Base-by-base conservation (phyloP, 2,329 filamentous ascomycete species). In the Penicillium sp. region DNA sequence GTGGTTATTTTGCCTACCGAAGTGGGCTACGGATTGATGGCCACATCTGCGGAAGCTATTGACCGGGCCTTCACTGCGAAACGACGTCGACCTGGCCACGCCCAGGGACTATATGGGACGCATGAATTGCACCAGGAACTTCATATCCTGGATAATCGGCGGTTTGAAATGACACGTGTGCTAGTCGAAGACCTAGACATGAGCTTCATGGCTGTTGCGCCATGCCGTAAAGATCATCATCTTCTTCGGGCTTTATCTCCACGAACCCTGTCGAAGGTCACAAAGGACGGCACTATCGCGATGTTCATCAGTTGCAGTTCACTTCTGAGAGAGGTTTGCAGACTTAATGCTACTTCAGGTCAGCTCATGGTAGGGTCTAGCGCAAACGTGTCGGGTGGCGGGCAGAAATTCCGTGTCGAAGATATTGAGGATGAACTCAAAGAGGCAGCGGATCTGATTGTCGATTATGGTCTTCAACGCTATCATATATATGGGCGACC, bases 1-100 rank as follows among this genome's bases (percentile, higher is more conserved):
- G 49, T 65, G 2, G 54, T 52, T 31, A 55, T 65, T 11, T 33
- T 58, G 28, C 64, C 64, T 6, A 60, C 62, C 5, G 61, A 63
- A 18, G 58, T 66, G 8, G 64, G 63, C 48, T 67, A 66, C 40
- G 61, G 36, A 10, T 28, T 67, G 2, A 51, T 66, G 42, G 45
- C 60, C 5, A 43, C 46, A 2, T 55, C 53, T 7, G 36, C 42
- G 1, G 54, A 53, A 30, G 57, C 50, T 2, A 53, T 66, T 30
- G 16, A 64, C 18, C 39, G 52, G 18, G 51, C 52, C 6, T 66
- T 66, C 31, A 28, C 49, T 9, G 57, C 64, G 5, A 67, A 67
- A 33, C 33, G 44, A 25, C 64, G 64, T 18, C 49, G 45, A 10
- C 48, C 48, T 2, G 57, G 54, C 20, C 60, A 67, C 18, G 28